Base-by-base conservation (phyloP, 164 flowering plant species). In the Aristolochia californica region DNA sequence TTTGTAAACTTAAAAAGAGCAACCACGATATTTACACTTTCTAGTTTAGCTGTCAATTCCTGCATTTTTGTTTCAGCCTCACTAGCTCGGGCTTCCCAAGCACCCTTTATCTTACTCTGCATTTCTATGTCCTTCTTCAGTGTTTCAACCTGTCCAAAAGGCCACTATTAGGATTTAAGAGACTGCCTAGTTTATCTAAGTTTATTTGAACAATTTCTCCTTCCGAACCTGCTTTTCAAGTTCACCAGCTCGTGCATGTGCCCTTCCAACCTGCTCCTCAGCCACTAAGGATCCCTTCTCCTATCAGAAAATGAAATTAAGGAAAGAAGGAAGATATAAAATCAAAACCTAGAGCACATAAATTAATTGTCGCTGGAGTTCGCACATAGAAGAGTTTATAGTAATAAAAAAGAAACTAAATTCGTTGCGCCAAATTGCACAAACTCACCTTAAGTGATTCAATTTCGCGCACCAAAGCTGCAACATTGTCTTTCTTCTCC, bases 171-270 rank as follows among this genome's bases (percentile, higher is more conserved):
- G 18, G 21, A 53, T 56, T n/a, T 51, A 44, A 38, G 13, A 61
- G 44, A 61, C 60, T 45, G 34, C 43, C 5, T 9, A 15, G 13
- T 15, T 53, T 40, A 17, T 26, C 23, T 11, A 51, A 10, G 5
- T 20, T 21, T 15, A n/a, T 1, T 24, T 43, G 28, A 44, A 61
- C 47, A 34, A 14, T 15, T 16, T 18, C 18, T 20, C 44, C 11
- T 13, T 30, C 50, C 50, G 11, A 16, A 85, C 97, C 88, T 84
- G 84, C 63, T 80, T 83, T 78, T 88, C 89, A 60, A 94, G 74
- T 64, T 90, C 96, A 56, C 38, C 71, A 55, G 82, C 84, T 28
- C 82, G 84, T 56, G 95, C 86, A 72, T 81, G 81, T 55, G 91
- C 97, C 77, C 84, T 85, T 12, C 80, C 82, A 18, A 83, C 70